Evolutionary conservation across 192 early-diverging fungal genomes (phyloP).

Genomic region (Mortierella antarctica): DNA sequence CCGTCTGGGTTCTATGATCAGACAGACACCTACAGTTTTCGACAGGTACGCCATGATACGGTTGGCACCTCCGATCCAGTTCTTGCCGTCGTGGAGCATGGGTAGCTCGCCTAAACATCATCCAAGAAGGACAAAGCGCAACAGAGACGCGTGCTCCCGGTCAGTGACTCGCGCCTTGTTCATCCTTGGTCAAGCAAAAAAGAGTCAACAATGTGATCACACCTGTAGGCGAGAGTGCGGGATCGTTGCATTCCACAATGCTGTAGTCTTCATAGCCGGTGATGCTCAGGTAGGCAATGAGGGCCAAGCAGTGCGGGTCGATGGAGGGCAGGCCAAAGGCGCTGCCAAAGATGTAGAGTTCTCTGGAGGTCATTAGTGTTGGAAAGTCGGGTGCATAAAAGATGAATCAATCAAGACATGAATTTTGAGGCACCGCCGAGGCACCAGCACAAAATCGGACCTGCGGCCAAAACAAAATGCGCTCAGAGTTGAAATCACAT

Average conservation of each 20-base stretch:
- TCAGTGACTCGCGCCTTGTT: too few species aligned
- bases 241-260: conserved; percentile 65
- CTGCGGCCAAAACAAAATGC: not conserved
- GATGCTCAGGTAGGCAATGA: conserved; percentile 71
- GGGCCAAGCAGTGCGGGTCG: conserved; percentile 76
- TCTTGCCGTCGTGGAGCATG: conserved; percentile 67
- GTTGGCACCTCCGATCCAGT: conserved; percentile 63
- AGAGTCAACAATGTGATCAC: not conserved
- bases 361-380: not conserved
- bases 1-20: not conserved
- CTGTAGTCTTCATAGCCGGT: conserved; percentile 64
- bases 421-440: too few species aligned
- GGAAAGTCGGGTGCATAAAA: too few species aligned
- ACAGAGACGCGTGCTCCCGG: not conserved
- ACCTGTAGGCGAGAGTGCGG: conserved; percentile 73
- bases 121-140: not conserved
- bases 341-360: conserved; percentile 80
- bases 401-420: too few species aligned
- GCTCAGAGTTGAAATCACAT: not conserved
- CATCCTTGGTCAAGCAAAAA: not conserved
- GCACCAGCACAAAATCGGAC: too few species aligned
- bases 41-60: conserved; percentile 58
- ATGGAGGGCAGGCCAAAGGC: conserved; percentile 72
- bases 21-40: conserved; percentile 26
- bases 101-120: conserved; percentile 73